Evolutionary conservation across 257 asterid genomes (phyloP).

Genomic region (Verbascum thapsus): DNA sequence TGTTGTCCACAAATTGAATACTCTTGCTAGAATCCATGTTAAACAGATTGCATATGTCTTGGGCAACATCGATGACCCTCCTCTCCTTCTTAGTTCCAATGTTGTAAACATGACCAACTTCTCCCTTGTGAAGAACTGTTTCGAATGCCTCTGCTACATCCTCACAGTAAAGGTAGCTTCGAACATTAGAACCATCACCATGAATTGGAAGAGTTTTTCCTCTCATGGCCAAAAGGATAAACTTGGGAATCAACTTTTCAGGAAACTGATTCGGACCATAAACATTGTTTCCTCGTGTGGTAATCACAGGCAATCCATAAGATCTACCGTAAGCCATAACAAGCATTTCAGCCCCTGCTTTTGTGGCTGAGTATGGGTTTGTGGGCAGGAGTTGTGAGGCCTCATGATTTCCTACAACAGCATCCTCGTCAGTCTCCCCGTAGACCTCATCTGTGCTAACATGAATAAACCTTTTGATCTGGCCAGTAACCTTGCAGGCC

Average conservation of each 20-base stretch:
- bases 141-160: slow-evolving; percentile 82
- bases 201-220: slow-evolving; percentile 70
- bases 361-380: slow-evolving; percentile 69
- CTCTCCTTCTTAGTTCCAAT: slow-evolving; percentile 70
- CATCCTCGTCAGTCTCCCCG: slow-evolving; percentile 75
- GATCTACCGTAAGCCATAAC: slow-evolving; percentile 77
- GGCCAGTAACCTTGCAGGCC: slow-evolving; percentile 72
- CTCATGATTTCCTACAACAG: slow-evolving; percentile 72
- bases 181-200: slow-evolving; percentile 67
- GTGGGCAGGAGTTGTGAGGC: slow-evolving; percentile 73
- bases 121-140: slow-evolving; percentile 64
- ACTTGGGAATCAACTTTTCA: slow-evolving; percentile 71
- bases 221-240: slow-evolving; percentile 66
- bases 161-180: slow-evolving; percentile 73
- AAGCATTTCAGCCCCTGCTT: slow-evolving; percentile 82
- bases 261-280: slow-evolving; percentile 79
- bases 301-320: slow-evolving; percentile 68
- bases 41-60: slow-evolving; percentile 57
- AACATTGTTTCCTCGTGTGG: slow-evolving; percentile 72
- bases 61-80: slow-evolving; percentile 62
- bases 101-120: slow-evolving; percentile 70
- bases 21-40: slow-evolving; percentile 50
- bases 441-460: slow-evolving; percentile 78
- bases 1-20: slow-evolving; percentile 68
- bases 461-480: slow-evolving; percentile 64